Conservation (phyloP, 768 basidiomycete species). For the Serendipita vermifera region DNA sequence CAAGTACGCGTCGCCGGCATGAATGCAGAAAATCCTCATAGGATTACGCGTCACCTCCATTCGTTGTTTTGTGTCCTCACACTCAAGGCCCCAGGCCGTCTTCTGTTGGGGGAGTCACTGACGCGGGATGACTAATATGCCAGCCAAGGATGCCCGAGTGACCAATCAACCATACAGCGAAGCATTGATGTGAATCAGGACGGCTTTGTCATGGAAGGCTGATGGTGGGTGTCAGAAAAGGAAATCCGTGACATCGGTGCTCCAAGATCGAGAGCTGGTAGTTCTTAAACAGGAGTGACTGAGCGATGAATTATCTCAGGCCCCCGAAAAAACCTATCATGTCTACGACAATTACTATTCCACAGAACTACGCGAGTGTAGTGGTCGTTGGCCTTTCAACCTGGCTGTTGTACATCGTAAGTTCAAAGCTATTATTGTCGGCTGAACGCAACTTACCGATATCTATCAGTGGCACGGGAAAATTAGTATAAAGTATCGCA, state of each 20-base stretch:
- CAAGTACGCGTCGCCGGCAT: too few relatives aligned
- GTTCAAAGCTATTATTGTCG: not conserved
- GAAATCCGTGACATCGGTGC: not conserved
- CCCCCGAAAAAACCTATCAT: not conserved
- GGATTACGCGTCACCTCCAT: too few relatives aligned
- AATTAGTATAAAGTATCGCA: not conserved
- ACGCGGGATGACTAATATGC: too few relatives aligned
- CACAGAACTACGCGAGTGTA: not conserved
- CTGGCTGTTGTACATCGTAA: not conserved
- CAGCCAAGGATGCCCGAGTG: too few relatives aligned
- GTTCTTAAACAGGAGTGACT: too few relatives aligned
- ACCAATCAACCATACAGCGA: not conserved
- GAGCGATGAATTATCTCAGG: too few relatives aligned
- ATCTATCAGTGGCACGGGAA: not conserved
- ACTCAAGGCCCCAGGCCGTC: too few relatives aligned
- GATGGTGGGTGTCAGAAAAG: not conserved
- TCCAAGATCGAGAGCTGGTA: too few relatives aligned
- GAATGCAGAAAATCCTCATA: too few relatives aligned
- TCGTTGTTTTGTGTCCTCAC: too few relatives aligned
- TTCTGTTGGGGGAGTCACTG: too few relatives aligned
- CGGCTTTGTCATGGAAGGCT: not conserved
- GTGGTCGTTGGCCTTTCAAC: not conserved
- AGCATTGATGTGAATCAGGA: not conserved
- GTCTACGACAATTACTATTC: not conserved
- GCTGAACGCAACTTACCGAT: not conserved